phyloP scores from a whole-genome alignment of 257 asterid species.

The Nicotiana tabacum region DNA sequence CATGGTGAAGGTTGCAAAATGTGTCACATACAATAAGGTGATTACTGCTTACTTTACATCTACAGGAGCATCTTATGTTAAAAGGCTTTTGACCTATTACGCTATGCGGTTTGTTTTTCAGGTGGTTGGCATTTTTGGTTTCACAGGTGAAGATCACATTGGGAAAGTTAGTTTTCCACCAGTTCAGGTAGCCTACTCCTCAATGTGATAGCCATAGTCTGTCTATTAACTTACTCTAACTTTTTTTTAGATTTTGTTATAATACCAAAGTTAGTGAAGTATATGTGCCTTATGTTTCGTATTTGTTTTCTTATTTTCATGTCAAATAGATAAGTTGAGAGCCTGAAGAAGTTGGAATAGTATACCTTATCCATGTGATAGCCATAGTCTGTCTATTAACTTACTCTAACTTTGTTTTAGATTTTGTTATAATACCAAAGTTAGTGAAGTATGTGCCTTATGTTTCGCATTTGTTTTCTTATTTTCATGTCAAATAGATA shows the following conservation, averaged over 20 bases:
- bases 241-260: too few relatives aligned
- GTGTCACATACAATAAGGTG: slow-evolving; percentile 94
- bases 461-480: neutral
- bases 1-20: slow-evolving; percentile 74
- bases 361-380: neutral
- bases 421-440: too few relatives aligned
- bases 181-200: slow-evolving; percentile 56
- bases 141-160: slow-evolving; percentile 91
- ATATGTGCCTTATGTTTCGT: too few relatives aligned
- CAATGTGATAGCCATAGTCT: neutral
- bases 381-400: neutral
- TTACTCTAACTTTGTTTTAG: neutral
- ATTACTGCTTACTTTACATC: slow-evolving; percentile 1
- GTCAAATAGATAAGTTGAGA: neutral
- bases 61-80: neutral
- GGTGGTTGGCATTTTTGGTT: slow-evolving; percentile 94
- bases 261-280: neutral
- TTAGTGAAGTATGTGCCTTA: neutral
- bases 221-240: neutral
- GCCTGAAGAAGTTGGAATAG: neutral
- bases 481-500: neutral
- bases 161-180: slow-evolving; percentile 94
- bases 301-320: neutral
- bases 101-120: slow-evolving; percentile 20
- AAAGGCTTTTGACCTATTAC: neutral